phyloP scores from a whole-genome alignment of 2,329 filamentous ascomycete genomes.

The Stachybotrys chlorohalonatus region DNA sequence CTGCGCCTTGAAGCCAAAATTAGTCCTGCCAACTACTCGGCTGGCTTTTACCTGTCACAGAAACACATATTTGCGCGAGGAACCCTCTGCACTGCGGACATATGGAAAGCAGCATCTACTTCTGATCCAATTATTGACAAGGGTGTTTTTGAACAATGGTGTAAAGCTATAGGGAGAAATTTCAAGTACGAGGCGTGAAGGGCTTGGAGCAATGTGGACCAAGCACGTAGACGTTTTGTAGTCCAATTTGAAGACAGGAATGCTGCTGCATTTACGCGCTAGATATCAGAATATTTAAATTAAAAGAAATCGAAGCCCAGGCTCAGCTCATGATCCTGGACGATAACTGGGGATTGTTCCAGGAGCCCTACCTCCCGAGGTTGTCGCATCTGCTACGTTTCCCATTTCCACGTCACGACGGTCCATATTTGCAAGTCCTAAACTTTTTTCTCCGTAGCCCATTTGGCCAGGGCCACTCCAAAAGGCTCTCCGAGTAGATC shows the following conservation, averaged over 20 bases:
- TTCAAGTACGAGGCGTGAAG: too few species aligned
- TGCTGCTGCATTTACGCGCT: too few species aligned
- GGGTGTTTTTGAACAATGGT: not conserved
- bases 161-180: not conserved
- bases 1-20: not conserved
- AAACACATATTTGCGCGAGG: not conserved
- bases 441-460: not conserved
- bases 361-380: too few species aligned
- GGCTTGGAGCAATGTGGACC: too few species aligned
- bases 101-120: not conserved
- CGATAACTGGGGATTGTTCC: not conserved
- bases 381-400: not conserved
- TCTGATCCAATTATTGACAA: not conserved
- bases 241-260: too few species aligned
- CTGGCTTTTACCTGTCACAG: not conserved
- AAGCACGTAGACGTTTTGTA: too few species aligned
- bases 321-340: not conserved
- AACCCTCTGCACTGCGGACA: not conserved
- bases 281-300: too few species aligned
- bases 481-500: conserved; percentile 19
- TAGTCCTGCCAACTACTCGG: not conserved
- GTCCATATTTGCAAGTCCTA: not conserved
- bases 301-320: too few species aligned
- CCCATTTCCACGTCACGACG: not conserved
- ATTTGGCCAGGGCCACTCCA: conserved; percentile 2